These are phyloP conservation scores for carrot (Daucus carota) DNA, from an alignment of 129 eudicot species.

Conservation along the genomic window DH1_v3.0 NC_030382.2:43598001-43598500, in stretches of 20 bases:
- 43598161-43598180: neutral
- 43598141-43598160: slow-evolving; percentile 20
- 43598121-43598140: slow-evolving; percentile 14
- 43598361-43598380: too few species aligned
- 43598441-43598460: neutral
- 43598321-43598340: neutral
- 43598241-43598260: neutral
- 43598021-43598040: neutral
- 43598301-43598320: neutral
- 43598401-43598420: neutral
- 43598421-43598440: neutral
- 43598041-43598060: slow-evolving; percentile 24
- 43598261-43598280: neutral
- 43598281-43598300: neutral
- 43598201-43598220: neutral
- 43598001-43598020: neutral
- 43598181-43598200: slow-evolving; percentile 3
- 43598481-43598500: neutral
- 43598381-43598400: neutral
- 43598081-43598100: slow-evolving; percentile 11
- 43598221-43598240: neutral
- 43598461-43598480: neutral
- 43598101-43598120: slow-evolving; percentile 16
- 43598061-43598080: slow-evolving; percentile 19
- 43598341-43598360: too few species aligned